A percentile compares a stretch with the other conserved stretches of the same genome.
Conservation (phyloP, 2,329 filamentous ascomycete species). For the Pseudogymnoascus verrucosus region DNA sequence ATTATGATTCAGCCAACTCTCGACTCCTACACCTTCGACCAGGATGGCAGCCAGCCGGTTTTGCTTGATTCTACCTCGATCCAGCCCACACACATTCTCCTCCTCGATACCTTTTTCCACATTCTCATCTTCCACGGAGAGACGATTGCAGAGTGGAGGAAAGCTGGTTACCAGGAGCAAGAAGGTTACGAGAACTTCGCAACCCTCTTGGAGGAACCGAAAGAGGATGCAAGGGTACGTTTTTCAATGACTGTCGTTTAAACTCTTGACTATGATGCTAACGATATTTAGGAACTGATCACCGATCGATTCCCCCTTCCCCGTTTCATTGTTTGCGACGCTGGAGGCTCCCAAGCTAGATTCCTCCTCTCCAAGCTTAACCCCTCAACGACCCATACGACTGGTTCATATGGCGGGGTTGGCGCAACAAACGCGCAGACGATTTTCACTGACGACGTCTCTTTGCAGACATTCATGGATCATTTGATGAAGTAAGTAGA, state of each 20-base stretch:
- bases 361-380: conserved; percentile 97
- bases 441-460: conserved; percentile 98
- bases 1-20: conserved; percentile 99
- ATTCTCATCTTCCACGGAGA: conserved; percentile 99
- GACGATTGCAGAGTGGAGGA: conserved; percentile 95
- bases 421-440: conserved; percentile 83
- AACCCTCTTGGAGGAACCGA: conserved; percentile 78
- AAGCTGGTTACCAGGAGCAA: conserved; percentile 95
- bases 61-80: conserved; percentile 94
- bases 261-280: conserved; percentile 16
- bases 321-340: conserved; percentile 96
- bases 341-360: conserved; percentile 94
- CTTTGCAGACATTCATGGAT: conserved; percentile 98
- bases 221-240: conserved; percentile 88
- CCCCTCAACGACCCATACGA: conserved; percentile 93
- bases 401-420: conserved; percentile 82
- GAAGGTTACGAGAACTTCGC: conserved; percentile 98
- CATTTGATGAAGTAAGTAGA: conserved; percentile 90
- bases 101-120: conserved; percentile 98
- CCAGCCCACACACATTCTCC: conserved; percentile 83
- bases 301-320: conserved; percentile 96
- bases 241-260: background rate
- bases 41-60: conserved; percentile 88
- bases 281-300: conserved; percentile 67
- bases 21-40: conserved; percentile 94